These are phyloP conservation scores for Colletotrichum sp. DNA, from an alignment of 2,329 filamentous ascomycete genomes.

Conservation along the genomic window DNA sequence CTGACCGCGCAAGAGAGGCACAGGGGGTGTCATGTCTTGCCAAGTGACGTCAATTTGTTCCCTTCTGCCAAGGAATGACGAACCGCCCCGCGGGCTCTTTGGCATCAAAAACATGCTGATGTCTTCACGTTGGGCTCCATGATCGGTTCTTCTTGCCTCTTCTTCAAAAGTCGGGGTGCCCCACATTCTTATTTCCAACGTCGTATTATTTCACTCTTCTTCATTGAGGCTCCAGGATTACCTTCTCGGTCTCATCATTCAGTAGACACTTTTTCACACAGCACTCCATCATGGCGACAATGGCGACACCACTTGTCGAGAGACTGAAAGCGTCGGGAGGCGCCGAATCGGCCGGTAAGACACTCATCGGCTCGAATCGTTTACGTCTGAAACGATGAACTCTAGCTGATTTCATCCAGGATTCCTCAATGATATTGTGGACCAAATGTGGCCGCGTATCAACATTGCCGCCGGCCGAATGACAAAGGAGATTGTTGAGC, in stretches of 20 bases:
- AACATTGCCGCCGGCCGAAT: slow-evolving; percentile 45
- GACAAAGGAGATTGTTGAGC: slow-evolving; percentile 50
- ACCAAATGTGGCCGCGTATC: slow-evolving; percentile 54
- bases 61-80: not conserved
- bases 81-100: not conserved
- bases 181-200: not conserved
- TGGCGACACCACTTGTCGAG: slow-evolving; percentile 37
- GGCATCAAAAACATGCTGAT: not conserved
- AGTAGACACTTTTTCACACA: not conserved
- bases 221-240: not conserved
- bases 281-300: slow-evolving; percentile 26
- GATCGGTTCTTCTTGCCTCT: not conserved
- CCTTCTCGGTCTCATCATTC: not conserved
- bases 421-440: slow-evolving; percentile 53
- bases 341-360: slow-evolving; percentile 40
- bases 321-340: slow-evolving; percentile 43
- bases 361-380: not conserved
- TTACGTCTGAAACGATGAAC: not conserved
- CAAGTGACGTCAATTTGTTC: not conserved
- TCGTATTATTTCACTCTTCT: not conserved
- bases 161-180: not conserved
- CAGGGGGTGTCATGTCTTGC: not conserved
- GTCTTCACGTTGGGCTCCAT: not conserved
- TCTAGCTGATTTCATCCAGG: slow-evolving; percentile 19
- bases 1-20: not conserved